Percentiles rank a stretch among this genome's conserved stretches.
These are phyloP conservation scores for Whalleya microplaca DNA, from an alignment of 2,329 filamentous ascomycete species.

Conservation along the genomic window DNA sequence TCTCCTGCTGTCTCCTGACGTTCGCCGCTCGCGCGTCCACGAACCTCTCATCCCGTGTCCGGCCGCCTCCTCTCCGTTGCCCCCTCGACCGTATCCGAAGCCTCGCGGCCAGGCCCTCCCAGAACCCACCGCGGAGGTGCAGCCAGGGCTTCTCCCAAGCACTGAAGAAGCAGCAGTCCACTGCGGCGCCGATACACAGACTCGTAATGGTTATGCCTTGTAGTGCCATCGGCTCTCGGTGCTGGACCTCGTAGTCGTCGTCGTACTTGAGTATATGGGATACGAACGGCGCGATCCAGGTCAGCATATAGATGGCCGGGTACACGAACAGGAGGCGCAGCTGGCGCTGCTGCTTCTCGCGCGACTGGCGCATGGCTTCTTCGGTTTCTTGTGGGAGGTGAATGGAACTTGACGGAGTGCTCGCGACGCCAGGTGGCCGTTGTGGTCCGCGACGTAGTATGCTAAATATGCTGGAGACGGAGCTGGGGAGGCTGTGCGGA, in stretches of 20 bases:
- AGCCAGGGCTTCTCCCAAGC: conserved; percentile 73
- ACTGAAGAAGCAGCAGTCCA: conserved; percentile 70
- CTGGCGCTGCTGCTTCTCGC: conserved; percentile 66
- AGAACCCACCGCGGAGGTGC: conserved; percentile 48
- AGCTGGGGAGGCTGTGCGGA: conserved; percentile 11
- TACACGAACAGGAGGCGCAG: conserved; percentile 77
- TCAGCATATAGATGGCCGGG: conserved; percentile 70
- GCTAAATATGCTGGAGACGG: conserved; percentile 20
- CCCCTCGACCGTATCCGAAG: conserved; percentile 21
- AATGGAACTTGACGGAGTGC: conserved; percentile 14
- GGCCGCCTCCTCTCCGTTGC: conserved; percentile 38
- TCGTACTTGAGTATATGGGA: conserved; percentile 65
- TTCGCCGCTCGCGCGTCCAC: conserved; percentile 54
- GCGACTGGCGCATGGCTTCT: conserved; percentile 42
- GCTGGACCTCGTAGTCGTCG: conserved; percentile 22
- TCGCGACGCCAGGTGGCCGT: background rate
- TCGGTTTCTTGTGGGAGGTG: conserved; percentile 32
- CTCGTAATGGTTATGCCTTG: conserved; percentile 59
- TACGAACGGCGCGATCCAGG: conserved; percentile 75
- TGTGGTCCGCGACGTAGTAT: conserved; percentile 14
- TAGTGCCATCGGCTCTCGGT: conserved; percentile 57
- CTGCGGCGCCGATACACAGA: conserved; percentile 67
- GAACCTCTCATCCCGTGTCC: conserved; percentile 56
- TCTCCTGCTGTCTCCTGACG: conserved; percentile 52
- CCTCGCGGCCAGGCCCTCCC: conserved; percentile 32